Percentiles rank a stretch among this genome's conserved stretches.
Evolutionary conservation across 1,284 basidiomycete genomes (phyloP).

Genomic region (Hemileia vastatrix): DNA sequence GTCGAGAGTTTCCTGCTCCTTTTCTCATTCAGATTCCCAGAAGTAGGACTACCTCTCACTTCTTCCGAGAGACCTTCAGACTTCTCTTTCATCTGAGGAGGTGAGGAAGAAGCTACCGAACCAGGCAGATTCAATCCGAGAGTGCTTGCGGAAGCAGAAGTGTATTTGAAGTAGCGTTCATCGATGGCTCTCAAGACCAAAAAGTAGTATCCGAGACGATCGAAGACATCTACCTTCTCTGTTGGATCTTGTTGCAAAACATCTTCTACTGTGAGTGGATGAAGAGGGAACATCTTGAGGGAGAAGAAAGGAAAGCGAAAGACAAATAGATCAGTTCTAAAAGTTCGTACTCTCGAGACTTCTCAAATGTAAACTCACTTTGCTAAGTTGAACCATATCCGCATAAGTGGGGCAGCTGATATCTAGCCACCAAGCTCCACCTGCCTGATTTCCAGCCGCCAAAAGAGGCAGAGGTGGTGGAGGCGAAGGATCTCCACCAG

Average conservation of each 20-base stretch:
- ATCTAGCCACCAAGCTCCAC: slow-evolving; percentile 77
- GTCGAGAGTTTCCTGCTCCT: neutral
- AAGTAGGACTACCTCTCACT: too few species aligned
- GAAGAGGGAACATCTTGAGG: slow-evolving; percentile 66
- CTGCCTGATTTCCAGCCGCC: slow-evolving; percentile 16
- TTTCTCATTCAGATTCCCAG: neutral
- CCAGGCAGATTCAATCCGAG: neutral
- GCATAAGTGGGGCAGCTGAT: slow-evolving; percentile 81
- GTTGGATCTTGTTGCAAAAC: slow-evolving; percentile 84
- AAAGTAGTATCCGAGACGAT: slow-evolving; percentile 85
- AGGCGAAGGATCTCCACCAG: neutral
- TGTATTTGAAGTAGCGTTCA: slow-evolving; percentile 53
- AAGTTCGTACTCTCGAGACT: neutral
- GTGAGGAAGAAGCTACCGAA: neutral
- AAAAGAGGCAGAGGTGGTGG: neutral
- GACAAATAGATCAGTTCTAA: neutral
- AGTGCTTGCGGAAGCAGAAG: slow-evolving; percentile 35
- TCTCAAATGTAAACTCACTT: slow-evolving; percentile 50
- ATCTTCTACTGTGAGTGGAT: slow-evolving; percentile 88
- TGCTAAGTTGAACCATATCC: slow-evolving; percentile 76
- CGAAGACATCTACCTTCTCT: slow-evolving; percentile 83
- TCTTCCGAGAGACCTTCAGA: neutral
- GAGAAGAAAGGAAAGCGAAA: neutral
- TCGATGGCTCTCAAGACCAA: slow-evolving; percentile 70
- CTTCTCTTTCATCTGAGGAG: neutral